These are phyloP conservation scores for Colletotrichum zoysiae DNA, from an alignment of 2,329 filamentous ascomycete genomes.

Conservation along the genomic window DNA sequence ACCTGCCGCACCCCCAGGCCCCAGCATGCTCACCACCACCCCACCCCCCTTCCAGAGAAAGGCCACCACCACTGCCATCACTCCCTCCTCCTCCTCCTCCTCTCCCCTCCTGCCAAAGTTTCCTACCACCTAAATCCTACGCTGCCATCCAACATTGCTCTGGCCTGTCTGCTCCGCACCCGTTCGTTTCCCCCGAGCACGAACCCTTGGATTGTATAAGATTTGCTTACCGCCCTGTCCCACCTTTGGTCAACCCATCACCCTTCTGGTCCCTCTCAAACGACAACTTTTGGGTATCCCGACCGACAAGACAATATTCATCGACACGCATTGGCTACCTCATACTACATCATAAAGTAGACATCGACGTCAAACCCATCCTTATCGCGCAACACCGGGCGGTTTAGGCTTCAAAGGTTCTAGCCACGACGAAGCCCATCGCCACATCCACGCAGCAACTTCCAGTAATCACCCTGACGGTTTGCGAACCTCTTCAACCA, in stretches of 20 bases:
- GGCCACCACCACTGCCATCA: neutral
- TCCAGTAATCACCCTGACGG: neutral
- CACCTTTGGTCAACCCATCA: neutral
- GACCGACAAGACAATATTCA: neutral
- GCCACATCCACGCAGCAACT: constrained; percentile 14
- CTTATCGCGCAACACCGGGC: constrained; percentile 3
- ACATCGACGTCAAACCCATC: neutral
- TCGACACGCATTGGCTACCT: neutral
- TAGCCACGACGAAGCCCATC: constrained; percentile 33
- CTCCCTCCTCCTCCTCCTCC: neutral
- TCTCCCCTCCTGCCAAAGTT: neutral
- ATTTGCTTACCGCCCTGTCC: constrained; percentile 32
- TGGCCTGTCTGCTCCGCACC: constrained; percentile 2
- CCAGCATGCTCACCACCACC: neutral
- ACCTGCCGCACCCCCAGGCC: too few species aligned
- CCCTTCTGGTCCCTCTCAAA: constrained; percentile 22
- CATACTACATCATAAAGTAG: neutral
- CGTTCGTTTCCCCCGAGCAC: constrained; percentile 30
- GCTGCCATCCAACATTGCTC: constrained; percentile 11
- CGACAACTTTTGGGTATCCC: neutral
- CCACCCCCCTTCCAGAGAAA: too few species aligned
- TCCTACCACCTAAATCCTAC: neutral
- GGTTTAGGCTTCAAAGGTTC: constrained; percentile 34
- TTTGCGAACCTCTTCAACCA: constrained; percentile 1
- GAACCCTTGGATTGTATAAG: constrained; percentile 38